These are phyloP conservation scores for Phytophthora pini DNA, from an alignment of 352 stramenopile species.

Conservation along the genomic window DNA sequence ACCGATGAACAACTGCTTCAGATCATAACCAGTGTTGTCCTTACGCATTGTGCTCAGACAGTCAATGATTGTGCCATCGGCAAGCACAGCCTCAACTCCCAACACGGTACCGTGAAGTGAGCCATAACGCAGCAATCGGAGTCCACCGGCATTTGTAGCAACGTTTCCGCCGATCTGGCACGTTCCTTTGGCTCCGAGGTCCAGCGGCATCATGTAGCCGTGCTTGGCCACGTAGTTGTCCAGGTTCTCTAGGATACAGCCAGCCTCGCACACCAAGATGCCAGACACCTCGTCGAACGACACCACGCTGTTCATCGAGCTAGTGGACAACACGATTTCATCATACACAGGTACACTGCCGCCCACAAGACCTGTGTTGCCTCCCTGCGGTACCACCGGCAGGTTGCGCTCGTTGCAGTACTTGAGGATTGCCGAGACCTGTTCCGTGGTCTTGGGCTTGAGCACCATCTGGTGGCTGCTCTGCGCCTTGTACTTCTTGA, in stretches of 20 bases:
- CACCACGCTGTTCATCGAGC: constrained; percentile 93
- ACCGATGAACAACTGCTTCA: constrained; percentile 98
- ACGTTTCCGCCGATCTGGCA: constrained; percentile 98
- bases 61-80: constrained; percentile 92
- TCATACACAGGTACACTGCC: constrained; percentile 90
- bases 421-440: constrained; percentile 90
- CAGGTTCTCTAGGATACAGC: constrained; percentile 95
- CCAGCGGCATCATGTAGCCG: constrained; percentile 94
- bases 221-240: constrained; percentile 88
- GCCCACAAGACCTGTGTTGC: constrained; percentile 98
- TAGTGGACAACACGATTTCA: constrained; percentile 95
- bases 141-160: constrained; percentile 95
- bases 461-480: constrained; percentile 80
- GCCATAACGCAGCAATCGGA: constrained; percentile 95
- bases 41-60: constrained; percentile 94
- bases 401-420: constrained; percentile 93
- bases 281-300: constrained; percentile 89
- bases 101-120: constrained; percentile 95
- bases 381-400: constrained; percentile 94
- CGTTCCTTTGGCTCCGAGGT: constrained; percentile 97
- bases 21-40: constrained; percentile 98
- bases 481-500: constrained; percentile 81
- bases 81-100: constrained; percentile 95
- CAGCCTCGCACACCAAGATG: constrained; percentile 89
- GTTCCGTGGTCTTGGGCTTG: constrained; percentile 86